Evolutionary conservation across 177 flowering plant genomes (phyloP).

Genomic region (Vitis hybrid): DNA sequence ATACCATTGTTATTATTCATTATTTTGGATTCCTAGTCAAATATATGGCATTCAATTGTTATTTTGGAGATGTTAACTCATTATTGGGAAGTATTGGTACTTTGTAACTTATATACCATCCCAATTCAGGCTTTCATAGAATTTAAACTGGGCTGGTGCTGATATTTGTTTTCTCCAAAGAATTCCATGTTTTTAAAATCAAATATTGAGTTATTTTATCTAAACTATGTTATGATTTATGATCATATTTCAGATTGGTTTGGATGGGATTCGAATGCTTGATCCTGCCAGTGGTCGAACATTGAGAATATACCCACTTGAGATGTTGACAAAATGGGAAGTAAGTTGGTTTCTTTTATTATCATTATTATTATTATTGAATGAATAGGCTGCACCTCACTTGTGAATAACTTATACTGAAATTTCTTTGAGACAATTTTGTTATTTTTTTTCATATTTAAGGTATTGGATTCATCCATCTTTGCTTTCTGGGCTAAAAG

Average conservation of each 20-base stretch:
- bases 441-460: slow-evolving; percentile 7
- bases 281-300: slow-evolving; percentile 75
- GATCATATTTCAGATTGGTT: slow-evolving; percentile 60
- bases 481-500: slow-evolving; percentile 90
- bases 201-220: not conserved
- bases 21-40: too few species aligned
- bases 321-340: slow-evolving; percentile 85
- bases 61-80: not conserved
- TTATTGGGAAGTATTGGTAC: not conserved
- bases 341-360: slow-evolving; percentile 39
- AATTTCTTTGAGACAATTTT: not conserved
- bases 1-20: too few species aligned
- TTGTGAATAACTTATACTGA: not conserved
- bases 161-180: not conserved
- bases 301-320: slow-evolving; percentile 89
- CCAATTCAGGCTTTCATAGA: not conserved
- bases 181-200: too few species aligned
- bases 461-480: slow-evolving; percentile 72
- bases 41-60: not conserved
- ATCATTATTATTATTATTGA: not conserved
- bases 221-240: not conserved
- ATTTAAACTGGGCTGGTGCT: not conserved
- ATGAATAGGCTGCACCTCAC: not conserved
- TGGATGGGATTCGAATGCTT: slow-evolving; percentile 97
- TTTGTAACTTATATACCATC: not conserved